Conservation (phyloP, 108 stramenopile species). For the Fragilaria radians region DNA sequence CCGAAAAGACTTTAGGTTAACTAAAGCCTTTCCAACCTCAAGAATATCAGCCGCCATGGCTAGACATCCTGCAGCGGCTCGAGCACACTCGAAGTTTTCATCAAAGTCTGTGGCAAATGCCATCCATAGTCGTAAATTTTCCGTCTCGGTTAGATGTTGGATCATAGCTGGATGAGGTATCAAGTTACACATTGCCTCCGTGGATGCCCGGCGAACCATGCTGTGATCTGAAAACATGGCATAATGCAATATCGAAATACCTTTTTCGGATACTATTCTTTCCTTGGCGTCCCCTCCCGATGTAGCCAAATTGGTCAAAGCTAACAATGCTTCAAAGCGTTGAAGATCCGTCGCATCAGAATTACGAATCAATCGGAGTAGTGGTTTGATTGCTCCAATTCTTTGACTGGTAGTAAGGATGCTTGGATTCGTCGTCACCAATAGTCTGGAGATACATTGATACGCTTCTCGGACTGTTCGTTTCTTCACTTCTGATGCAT, state of each 20-base stretch:
- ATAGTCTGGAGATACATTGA: slow-evolving; percentile 89
- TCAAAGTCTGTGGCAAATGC: slow-evolving; percentile 80
- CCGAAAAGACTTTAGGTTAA: slow-evolving; percentile 38
- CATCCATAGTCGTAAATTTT: slow-evolving; percentile 86
- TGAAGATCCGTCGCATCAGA: slow-evolving; percentile 82
- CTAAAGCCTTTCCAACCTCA: slow-evolving; percentile 43
- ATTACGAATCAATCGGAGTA: slow-evolving; percentile 83
- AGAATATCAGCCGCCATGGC: slow-evolving; percentile 77
- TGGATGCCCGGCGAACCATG: slow-evolving; percentile 92
- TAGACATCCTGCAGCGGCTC: slow-evolving; percentile 82
- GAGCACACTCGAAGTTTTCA: slow-evolving; percentile 63
- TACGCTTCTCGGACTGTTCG: slow-evolving; percentile 47
- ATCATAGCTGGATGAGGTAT: slow-evolving; percentile 72
- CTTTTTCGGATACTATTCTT: slow-evolving; percentile 78
- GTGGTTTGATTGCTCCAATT: slow-evolving; percentile 81
- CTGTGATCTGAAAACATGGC: slow-evolving; percentile 93
- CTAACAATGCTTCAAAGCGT: slow-evolving; percentile 91
- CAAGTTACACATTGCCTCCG: slow-evolving; percentile 93
- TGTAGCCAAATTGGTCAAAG: slow-evolving; percentile 91
- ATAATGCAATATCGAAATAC: slow-evolving; percentile 69
- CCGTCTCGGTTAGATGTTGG: slow-evolving; percentile 55
- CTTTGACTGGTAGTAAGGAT: slow-evolving; percentile 84
- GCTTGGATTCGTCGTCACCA: slow-evolving; percentile 92
- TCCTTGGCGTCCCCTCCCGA: slow-evolving; percentile 84
- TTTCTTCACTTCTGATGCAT: slow-evolving; percentile 13